A percentile compares a stretch with the other conserved stretches of the same genome.
Evolutionary conservation across 345 rosid species (phyloP).

Genomic region (Brassica juncea): DNA sequence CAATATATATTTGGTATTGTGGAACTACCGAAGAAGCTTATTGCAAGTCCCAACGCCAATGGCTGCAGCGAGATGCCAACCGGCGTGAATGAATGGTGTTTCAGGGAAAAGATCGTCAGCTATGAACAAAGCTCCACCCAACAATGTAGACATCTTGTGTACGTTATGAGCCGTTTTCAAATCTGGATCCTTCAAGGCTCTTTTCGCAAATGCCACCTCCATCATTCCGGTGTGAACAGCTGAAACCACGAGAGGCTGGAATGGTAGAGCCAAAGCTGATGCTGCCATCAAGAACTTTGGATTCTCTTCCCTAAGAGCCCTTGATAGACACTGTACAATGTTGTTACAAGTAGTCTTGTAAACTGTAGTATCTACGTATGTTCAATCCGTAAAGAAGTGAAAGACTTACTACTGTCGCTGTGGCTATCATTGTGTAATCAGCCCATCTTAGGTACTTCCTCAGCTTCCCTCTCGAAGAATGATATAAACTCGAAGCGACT

Average conservation of each 20-base stretch:
- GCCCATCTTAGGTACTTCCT: constrained; percentile 85
- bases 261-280: constrained; percentile 65
- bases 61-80: constrained; percentile 98
- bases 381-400: not conserved
- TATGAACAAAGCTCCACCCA: constrained; percentile 85
- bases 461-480: constrained; percentile 76
- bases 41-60: constrained; percentile 86
- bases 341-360: not conserved
- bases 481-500: constrained; percentile 80
- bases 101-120: constrained; percentile 81
- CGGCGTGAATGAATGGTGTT: constrained; percentile 91
- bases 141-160: constrained; percentile 66
- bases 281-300: constrained; percentile 94
- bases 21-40: constrained; percentile 77
- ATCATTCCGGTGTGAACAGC: constrained; percentile 92
- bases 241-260: constrained; percentile 94
- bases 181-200: constrained; percentile 81
- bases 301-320: constrained; percentile 83
- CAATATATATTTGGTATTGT: not conserved
- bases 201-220: constrained; percentile 94
- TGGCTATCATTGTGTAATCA: constrained; percentile 94
- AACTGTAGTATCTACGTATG: not conserved
- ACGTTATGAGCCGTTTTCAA: constrained; percentile 66
- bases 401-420: constrained; percentile 75
- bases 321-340: constrained; percentile 67